These are phyloP conservation scores for Neurospora tetrasperma DNA, from an alignment of 495 filamentous ascomycete species.

Conservation along the genomic window DNA sequence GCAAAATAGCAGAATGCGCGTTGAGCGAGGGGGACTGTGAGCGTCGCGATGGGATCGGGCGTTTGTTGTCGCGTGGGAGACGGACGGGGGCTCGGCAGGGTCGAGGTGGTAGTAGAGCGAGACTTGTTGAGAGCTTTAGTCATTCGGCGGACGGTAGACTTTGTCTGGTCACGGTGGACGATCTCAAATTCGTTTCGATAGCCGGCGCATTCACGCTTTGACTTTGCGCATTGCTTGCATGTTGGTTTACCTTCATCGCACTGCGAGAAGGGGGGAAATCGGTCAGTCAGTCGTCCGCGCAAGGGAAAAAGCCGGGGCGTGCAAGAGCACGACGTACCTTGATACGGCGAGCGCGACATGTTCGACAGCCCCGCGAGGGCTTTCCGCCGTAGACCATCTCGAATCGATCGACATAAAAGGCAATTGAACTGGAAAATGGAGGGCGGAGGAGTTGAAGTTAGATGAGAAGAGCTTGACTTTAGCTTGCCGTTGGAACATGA, in stretches of 20 bases:
- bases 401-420: background rate
- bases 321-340: slow-evolving; percentile 41
- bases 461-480: background rate
- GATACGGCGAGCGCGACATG: slow-evolving; percentile 57
- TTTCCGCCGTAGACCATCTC: slow-evolving; percentile 65
- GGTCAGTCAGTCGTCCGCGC: background rate
- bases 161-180: slow-evolving; percentile 55
- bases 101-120: background rate
- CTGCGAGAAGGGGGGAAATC: slow-evolving; percentile 17
- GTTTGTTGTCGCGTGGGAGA: background rate
- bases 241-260: slow-evolving; percentile 60
- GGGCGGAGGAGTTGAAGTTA: background rate
- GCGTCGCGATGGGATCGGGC: slow-evolving; percentile 9
- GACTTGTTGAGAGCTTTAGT: slow-evolving; percentile 14
- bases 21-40: slow-evolving; percentile 31
- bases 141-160: slow-evolving; percentile 43
- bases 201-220: slow-evolving; percentile 54
- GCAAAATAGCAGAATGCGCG: slow-evolving; percentile 45
- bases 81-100: slow-evolving; percentile 5
- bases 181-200: slow-evolving; percentile 58
- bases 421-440: background rate
- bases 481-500: background rate
- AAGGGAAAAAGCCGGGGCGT: background rate
- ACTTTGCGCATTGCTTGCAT: slow-evolving; percentile 57
- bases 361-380: slow-evolving; percentile 61